Base-by-base conservation (phyloP, 805 yeast species). In the Kuraishia floccosa region DNA sequence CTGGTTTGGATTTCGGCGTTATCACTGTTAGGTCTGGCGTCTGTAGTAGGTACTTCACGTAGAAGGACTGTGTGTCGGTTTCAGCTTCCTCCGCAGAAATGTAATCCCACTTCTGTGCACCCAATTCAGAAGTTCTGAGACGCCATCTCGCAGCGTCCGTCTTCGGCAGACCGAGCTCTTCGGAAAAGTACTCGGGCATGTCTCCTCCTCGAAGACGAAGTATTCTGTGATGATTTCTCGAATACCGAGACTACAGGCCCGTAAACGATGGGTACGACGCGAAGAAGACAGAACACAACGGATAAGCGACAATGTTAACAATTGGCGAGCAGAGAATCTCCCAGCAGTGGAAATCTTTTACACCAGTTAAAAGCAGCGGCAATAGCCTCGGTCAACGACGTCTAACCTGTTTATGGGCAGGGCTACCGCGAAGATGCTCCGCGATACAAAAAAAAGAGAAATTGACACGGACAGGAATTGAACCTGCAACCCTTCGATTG, bases 401-500 rank as follows among this genome's bases (percentile, higher is more conserved):
- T n/a, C n/a, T n/a, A n/a, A n/a, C n/a, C n/a, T n/a, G n/a, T n/a
- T n/a, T n/a, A n/a, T n/a, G n/a, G n/a, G n/a, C n/a, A n/a, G n/a
- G n/a, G n/a, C n/a, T n/a, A n/a, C n/a, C n/a, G n/a, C n/a, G n/a
- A n/a, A n/a, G n/a, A n/a, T n/a, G n/a, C 22, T 10, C 10, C 22
- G 9, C 7, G 22, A 7, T 56, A 46, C 17, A 50, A 52, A 50
- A 44, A 40, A 49, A 49, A 43, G 44, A 54, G 58, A 50, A 58
- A 47, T 37, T 72, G 78, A 72, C 76, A 72, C 79, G 77, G 79
- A 74, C 83, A 75, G 81, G 83, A 75, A 72, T 75, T 70, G 83
- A 75, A 75, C 83, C 81, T 75, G 82, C 83, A 75, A 69, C 83
- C 83, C 72, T 74, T 72, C 75, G 83, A 73, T 73, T 54, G 58